Conservation (phyloP, 2,329 filamentous ascomycete species). For the Penicillium sp. region DNA sequence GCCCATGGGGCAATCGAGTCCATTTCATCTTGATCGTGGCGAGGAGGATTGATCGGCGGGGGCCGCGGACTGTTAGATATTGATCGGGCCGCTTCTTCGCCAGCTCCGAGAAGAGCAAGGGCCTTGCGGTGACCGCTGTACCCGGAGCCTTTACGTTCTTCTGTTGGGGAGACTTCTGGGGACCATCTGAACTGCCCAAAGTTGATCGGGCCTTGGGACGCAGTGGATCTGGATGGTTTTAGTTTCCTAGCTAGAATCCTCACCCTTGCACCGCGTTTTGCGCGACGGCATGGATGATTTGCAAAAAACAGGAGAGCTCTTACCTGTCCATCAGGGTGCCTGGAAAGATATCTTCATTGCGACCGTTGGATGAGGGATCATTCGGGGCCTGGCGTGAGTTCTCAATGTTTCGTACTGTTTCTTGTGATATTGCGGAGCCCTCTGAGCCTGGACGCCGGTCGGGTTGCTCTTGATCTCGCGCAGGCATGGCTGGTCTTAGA, state of each 20-base stretch:
- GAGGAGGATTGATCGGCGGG: constrained; percentile 22
- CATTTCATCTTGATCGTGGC: constrained; percentile 16
- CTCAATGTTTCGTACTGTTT: constrained; percentile 37
- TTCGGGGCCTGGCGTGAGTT: constrained; percentile 19
- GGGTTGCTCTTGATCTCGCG: constrained; percentile 31
- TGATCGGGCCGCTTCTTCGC: constrained; percentile 27
- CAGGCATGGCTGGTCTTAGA: constrained; percentile 32
- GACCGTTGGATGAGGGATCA: constrained; percentile 24
- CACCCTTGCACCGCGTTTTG: not conserved
- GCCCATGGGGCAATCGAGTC: constrained; percentile 34
- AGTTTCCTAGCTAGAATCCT: not conserved
- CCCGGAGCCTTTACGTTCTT: constrained; percentile 34
- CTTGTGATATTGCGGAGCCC: constrained; percentile 42
- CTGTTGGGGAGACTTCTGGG: constrained; percentile 39
- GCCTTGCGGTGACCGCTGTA: constrained; percentile 38
- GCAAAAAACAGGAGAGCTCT: constrained; percentile 17
- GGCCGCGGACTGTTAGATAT: constrained; percentile 23
- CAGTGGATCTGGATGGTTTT: constrained; percentile 22
- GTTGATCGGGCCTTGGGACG: constrained; percentile 26
- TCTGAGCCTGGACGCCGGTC: constrained; percentile 42
- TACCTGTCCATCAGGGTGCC: constrained; percentile 32
- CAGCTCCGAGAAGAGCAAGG: constrained; percentile 30
- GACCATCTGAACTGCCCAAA: constrained; percentile 37
- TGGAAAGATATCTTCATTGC: constrained; percentile 28
- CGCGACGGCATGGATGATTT: not conserved